phyloP scores from a whole-genome alignment of 768 basidiomycete species.

The Trametes maxima region DNA sequence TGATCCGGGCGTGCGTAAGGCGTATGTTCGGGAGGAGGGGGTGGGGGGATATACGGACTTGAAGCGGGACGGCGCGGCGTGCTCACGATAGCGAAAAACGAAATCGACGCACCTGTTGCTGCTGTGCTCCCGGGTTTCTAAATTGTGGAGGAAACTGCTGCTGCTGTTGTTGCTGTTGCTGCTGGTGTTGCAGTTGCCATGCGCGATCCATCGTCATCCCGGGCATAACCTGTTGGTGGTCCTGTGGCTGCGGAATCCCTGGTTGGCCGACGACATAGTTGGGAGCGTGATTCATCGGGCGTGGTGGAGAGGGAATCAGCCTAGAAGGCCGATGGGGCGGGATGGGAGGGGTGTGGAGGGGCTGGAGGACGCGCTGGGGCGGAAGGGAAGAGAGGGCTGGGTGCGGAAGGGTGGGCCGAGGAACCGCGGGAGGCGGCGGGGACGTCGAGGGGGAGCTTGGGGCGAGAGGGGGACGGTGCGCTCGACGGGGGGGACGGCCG shows the following conservation, averaged over 20 bases:
- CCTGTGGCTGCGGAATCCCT: constrained; percentile 43
- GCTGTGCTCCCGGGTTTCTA: constrained; percentile 9
- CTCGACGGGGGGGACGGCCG: constrained; percentile 23
- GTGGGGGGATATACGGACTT: constrained; percentile 6
- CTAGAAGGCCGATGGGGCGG: constrained; percentile 39
- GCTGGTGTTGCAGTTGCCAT: constrained; percentile 60
- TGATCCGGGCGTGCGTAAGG: neutral
- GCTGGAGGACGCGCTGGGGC: constrained; percentile 1
- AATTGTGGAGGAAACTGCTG: constrained; percentile 3
- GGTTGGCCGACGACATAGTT: constrained; percentile 52
- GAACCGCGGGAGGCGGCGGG: constrained; percentile 17
- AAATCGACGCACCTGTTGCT: constrained; percentile 25
- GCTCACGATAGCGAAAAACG: constrained; percentile 6
- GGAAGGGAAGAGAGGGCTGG: constrained; percentile 20
- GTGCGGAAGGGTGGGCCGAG: constrained; percentile 15
- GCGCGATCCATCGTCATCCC: constrained; percentile 55
- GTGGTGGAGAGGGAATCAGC: constrained; percentile 54
- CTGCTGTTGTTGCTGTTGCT: constrained; percentile 20
- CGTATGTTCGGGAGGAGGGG: neutral
- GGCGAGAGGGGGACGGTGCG: constrained; percentile 28
- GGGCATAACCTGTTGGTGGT: constrained; percentile 39
- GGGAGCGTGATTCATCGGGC: constrained; percentile 47
- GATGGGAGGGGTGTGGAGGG: constrained; percentile 23
- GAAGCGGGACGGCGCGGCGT: constrained; percentile 9
- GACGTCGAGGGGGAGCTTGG: constrained; percentile 16